A percentile compares a stretch with the other conserved stretches of the same genome.
Evolutionary conservation across 768 basidiomycete genomes (phyloP).

Genomic region (Tricholoma terreum): DNA sequence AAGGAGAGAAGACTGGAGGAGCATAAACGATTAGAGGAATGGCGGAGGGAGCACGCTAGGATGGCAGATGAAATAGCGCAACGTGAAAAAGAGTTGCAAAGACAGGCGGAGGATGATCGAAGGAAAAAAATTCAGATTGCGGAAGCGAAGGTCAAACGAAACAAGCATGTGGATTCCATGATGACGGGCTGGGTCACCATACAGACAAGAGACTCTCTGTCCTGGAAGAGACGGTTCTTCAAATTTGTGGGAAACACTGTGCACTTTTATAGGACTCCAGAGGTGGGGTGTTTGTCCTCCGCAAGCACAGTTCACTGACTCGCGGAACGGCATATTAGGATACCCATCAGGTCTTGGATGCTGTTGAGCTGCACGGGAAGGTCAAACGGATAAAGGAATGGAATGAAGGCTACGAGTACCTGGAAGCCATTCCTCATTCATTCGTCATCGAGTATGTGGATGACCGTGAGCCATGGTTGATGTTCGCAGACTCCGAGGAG

Average conservation of each 20-base stretch:
- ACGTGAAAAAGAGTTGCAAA: constrained; percentile 41
- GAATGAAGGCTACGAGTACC: constrained; percentile 65
- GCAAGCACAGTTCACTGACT: constrained; percentile 1
- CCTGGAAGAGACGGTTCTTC: constrained; percentile 67
- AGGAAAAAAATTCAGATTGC: constrained; percentile 45
- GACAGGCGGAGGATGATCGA: constrained; percentile 40
- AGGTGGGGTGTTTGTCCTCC: constrained; percentile 33
- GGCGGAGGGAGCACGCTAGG: constrained; percentile 48
- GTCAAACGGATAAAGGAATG: constrained; percentile 53
- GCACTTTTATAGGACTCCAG: constrained; percentile 49
- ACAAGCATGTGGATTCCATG: constrained; percentile 32
- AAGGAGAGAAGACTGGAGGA: constrained; percentile 49
- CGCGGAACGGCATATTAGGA: constrained; percentile 30
- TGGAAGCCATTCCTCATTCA: constrained; percentile 62
- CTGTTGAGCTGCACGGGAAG: constrained; percentile 45
- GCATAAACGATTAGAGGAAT: constrained; percentile 47
- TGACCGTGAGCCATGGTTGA: constrained; percentile 46
- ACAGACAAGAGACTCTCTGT: constrained; percentile 48
- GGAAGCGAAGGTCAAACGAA: constrained; percentile 39
- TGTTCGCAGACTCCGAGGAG: constrained; percentile 61
- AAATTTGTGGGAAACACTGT: constrained; percentile 47
- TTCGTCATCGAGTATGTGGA: constrained; percentile 63
- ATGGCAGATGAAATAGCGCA: constrained; percentile 43
- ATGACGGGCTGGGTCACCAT: constrained; percentile 61
- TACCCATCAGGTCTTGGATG: constrained; percentile 33